phyloP scores from a whole-genome alignment of 306 rosid species.

The Cucurbita moschata region DNA sequence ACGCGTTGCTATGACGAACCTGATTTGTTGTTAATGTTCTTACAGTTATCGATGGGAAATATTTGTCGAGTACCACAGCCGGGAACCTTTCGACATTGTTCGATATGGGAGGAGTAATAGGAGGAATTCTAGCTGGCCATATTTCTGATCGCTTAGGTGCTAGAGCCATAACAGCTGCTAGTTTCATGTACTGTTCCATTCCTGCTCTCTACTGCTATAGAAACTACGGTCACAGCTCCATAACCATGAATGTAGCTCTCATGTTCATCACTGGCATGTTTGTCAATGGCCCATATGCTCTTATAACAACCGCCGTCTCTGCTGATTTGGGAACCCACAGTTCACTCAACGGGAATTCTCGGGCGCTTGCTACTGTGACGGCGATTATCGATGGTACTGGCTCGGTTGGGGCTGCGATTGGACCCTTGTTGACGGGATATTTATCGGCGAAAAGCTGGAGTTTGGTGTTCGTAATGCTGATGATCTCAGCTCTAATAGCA shows the following conservation, averaged over 20 bases:
- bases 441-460: conserved; percentile 76
- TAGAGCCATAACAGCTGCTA: conserved; percentile 96
- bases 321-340: conserved; percentile 96
- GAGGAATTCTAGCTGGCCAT: conserved; percentile 93
- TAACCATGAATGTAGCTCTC: conserved; percentile 35
- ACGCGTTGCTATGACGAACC: not conserved
- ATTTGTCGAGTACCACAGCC: conserved; percentile 58
- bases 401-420: conserved; percentile 91
- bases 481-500: conserved; percentile 78
- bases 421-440: conserved; percentile 82
- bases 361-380: conserved; percentile 91
- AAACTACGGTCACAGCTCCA: conserved; percentile 53
- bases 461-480: conserved; percentile 79
- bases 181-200: conserved; percentile 97
- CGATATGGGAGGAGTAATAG: conserved; percentile 88
- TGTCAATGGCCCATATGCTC: conserved; percentile 94
- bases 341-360: conserved; percentile 65
- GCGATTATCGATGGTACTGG: conserved; percentile 97
- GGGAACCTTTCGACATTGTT: conserved; percentile 81
- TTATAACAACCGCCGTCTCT: conserved; percentile 92
- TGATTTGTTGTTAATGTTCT: not conserved
- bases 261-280: conserved; percentile 91
- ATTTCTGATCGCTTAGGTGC: conserved; percentile 73
- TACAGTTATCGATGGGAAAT: conserved; percentile 85
- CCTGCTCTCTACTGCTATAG: conserved; percentile 85